Evolutionary conservation across 108 stramenopile species (phyloP).

Genomic region (Skeletonema potamos): DNA sequence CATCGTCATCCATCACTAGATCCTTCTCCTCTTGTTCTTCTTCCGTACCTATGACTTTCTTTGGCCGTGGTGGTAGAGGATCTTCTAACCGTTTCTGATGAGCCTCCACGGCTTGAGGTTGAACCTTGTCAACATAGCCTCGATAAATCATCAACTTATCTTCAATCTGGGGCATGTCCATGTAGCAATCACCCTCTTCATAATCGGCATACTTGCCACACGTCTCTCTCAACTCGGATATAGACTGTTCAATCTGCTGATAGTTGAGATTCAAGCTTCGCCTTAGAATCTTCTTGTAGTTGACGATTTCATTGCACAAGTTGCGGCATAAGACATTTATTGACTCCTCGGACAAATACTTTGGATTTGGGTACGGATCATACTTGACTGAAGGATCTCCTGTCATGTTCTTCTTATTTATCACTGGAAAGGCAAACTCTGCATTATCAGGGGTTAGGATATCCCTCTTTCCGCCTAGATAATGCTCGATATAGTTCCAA

Average conservation of each 20-base stretch:
- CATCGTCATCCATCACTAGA: background rate
- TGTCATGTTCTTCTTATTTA: slow-evolving; percentile 36
- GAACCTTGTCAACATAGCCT: slow-evolving; percentile 24
- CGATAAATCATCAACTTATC: slow-evolving; percentile 25
- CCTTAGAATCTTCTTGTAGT: slow-evolving; percentile 43
- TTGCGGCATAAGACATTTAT: slow-evolving; percentile 29
- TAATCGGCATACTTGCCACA: slow-evolving; percentile 28
- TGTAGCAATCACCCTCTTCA: slow-evolving; percentile 19
- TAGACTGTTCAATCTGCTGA: slow-evolving; percentile 18
- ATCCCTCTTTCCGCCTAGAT: slow-evolving; percentile 23
- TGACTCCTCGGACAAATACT: slow-evolving; percentile 32
- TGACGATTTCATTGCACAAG: slow-evolving; percentile 51
- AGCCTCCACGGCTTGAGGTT: background rate
- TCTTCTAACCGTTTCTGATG: background rate
- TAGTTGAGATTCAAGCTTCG: slow-evolving; percentile 34
- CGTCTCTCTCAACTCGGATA: slow-evolving; percentile 18
- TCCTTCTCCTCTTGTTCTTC: background rate
- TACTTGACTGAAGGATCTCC: slow-evolving; percentile 15
- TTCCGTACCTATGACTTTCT: background rate
- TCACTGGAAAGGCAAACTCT: slow-evolving; percentile 14
- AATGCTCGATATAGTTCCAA: slow-evolving; percentile 35
- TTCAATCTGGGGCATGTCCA: slow-evolving; percentile 32
- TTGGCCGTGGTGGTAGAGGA: background rate
- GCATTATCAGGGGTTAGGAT: slow-evolving; percentile 7
- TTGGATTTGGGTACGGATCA: background rate